Percentiles rank a stretch among this genome's conserved stretches.
Evolutionary conservation across 2,329 filamentous ascomycete species (phyloP).

Genomic region (Dichotomopilus funicola): DNA sequence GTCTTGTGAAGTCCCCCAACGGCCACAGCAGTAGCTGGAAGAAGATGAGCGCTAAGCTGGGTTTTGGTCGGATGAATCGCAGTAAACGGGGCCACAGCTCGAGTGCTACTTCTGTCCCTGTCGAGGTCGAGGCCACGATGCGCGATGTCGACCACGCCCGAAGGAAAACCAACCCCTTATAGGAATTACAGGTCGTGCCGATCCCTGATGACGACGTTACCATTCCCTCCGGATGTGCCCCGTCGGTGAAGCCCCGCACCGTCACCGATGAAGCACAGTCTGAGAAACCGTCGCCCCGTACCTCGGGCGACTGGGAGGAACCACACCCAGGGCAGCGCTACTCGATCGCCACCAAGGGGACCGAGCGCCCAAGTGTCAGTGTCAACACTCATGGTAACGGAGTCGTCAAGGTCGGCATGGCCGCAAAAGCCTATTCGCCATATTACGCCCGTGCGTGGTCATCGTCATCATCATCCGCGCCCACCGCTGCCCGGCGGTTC

Average conservation of each 20-base stretch:
- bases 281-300: conserved; percentile 20
- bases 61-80: conserved; percentile 48
- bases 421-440: conserved; percentile 40
- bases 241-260: conserved; percentile 12
- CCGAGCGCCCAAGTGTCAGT: conserved; percentile 23
- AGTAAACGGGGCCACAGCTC: conserved; percentile 38
- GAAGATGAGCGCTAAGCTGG: conserved; percentile 56
- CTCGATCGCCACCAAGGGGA: conserved; percentile 26
- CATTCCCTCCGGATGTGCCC: conserved; percentile 20
- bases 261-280: conserved; percentile 10
- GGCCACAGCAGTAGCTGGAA: conserved; percentile 57
- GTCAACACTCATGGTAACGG: conserved; percentile 20
- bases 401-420: conserved; percentile 39
- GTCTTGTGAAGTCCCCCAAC: conserved; percentile 47
- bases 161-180: conserved; percentile 40
- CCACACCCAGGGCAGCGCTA: conserved; percentile 41
- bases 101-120: conserved; percentile 30
- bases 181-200: conserved; percentile 53
- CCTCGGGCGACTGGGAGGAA: conserved; percentile 35
- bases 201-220: conserved; percentile 35
- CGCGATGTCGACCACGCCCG: conserved; percentile 31
- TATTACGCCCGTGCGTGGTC: conserved; percentile 14
- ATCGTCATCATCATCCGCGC: too few species aligned
- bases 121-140: conserved; percentile 32
- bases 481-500: conserved; percentile 16